phyloP scores from a whole-genome alignment of 768 basidiomycete genomes.

The Phaffia australis region DNA sequence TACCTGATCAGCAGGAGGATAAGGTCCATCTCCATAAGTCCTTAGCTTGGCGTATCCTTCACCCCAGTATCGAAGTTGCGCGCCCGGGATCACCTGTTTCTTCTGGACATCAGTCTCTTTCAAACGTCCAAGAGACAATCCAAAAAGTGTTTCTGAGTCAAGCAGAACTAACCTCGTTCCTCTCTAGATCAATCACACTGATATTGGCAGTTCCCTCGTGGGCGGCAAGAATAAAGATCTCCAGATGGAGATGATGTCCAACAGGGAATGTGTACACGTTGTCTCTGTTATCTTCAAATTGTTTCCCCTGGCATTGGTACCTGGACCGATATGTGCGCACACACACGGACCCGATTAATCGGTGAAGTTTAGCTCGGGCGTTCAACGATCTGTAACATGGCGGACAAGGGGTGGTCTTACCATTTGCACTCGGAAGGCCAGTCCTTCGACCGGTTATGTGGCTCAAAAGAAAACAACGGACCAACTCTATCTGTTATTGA shows the following conservation, averaged over 20 bases:
- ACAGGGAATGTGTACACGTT: conserved; percentile 13
- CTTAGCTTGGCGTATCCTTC: conserved; percentile 6
- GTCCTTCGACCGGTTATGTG: background rate
- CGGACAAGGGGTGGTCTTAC: background rate
- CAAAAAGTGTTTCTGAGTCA: no score
- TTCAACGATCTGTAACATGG: no score
- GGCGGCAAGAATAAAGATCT: conserved; percentile 10
- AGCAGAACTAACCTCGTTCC: conserved; percentile 11
- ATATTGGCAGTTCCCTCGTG: conserved; percentile 19
- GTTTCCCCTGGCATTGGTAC: conserved; percentile 12
- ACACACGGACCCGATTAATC: background rate
- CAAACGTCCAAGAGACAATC: background rate
- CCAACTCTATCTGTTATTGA: conserved; percentile 9
- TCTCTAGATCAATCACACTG: background rate
- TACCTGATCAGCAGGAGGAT: conserved; percentile 12
- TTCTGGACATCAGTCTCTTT: background rate
- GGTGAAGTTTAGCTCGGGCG: background rate
- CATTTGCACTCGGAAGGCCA: conserved; percentile 11
- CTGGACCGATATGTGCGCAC: background rate
- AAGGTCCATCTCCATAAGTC: background rate
- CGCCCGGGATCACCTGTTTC: conserved; percentile 13
- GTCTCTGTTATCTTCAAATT: conserved; percentile 13
- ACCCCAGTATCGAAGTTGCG: conserved; percentile 11
- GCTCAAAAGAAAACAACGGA: conserved; percentile 12
- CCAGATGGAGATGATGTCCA: conserved; percentile 1